These are phyloP conservation scores for Tulasnella sp. DNA, from an alignment of 768 basidiomycete genomes.

Conservation along the genomic window DNA sequence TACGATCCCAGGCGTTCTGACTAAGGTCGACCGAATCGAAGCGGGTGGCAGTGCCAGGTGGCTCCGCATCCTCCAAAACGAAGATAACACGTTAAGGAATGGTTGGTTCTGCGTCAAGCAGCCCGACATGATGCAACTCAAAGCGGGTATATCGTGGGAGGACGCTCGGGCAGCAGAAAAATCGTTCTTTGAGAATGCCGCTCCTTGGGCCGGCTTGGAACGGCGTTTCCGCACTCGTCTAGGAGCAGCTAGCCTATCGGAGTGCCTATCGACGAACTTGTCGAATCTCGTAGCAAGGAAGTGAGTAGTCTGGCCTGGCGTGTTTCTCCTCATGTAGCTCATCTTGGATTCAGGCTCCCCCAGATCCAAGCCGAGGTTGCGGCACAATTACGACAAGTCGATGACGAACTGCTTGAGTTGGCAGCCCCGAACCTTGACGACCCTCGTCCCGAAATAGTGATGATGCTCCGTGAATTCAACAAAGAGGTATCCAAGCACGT, in stretches of 20 bases:
- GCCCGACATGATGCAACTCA: constrained; percentile 39
- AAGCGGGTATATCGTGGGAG: constrained; percentile 42
- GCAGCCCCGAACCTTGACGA: constrained; percentile 6
- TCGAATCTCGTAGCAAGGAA: constrained; percentile 4
- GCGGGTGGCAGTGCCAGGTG: constrained; percentile 42
- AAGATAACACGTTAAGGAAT: constrained; percentile 34
- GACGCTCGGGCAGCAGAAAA: constrained; percentile 46
- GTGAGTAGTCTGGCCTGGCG: background rate
- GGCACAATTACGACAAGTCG: background rate
- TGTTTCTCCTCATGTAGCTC: background rate
- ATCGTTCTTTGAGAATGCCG: constrained; percentile 35
- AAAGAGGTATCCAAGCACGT: constrained; percentile 6
- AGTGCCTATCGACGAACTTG: background rate
- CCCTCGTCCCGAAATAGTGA: background rate
- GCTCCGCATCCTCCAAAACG: constrained; percentile 28
- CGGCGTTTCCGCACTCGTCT: background rate
- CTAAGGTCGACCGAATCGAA: constrained; percentile 59
- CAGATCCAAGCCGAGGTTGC: background rate
- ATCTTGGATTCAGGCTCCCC: background rate
- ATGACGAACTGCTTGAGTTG: background rate
- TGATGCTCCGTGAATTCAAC: constrained; percentile 3
- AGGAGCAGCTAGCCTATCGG: background rate
- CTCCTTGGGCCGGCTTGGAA: constrained; percentile 16
- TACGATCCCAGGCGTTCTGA: constrained; percentile 44
- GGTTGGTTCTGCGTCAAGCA: constrained; percentile 52